Conservation (phyloP, 192 early-diverging fungal species). For the Coemansia sp. region DNA sequence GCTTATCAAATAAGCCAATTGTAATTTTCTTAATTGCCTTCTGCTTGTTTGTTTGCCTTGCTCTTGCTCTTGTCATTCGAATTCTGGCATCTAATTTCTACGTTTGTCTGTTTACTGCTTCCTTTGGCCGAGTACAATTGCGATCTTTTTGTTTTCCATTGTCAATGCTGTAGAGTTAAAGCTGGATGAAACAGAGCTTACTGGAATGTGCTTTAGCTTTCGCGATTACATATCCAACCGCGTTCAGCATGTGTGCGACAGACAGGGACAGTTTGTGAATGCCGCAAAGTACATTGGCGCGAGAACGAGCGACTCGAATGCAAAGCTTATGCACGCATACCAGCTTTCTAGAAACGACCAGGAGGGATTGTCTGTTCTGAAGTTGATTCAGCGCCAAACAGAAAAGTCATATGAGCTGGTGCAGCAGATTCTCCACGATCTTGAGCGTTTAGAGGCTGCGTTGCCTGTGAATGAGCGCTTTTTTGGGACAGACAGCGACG, state of each 20-base stretch:
- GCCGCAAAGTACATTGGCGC: conserved; percentile 37
- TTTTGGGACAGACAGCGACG: conserved; percentile 15
- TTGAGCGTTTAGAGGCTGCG: conserved; percentile 46
- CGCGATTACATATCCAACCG: conserved; percentile 46
- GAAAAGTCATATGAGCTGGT: conserved; percentile 55
- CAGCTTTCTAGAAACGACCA: conserved; percentile 42
- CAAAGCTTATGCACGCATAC: conserved; percentile 20
- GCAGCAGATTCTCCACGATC: conserved; percentile 48
- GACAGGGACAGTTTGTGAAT: conserved; percentile 32
- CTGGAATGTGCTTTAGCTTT: conserved; percentile 50
- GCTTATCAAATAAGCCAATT: not conserved
- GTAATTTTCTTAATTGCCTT: not conserved
- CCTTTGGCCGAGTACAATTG: not conserved
- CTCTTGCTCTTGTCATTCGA: not conserved
- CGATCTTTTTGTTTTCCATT: not conserved
- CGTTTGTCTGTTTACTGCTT: not conserved
- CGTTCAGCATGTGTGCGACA: conserved; percentile 38
- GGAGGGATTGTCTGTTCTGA: conserved; percentile 31
- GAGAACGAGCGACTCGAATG: conserved; percentile 28
- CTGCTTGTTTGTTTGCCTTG: conserved; percentile 1
- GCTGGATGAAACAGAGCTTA: conserved; percentile 51
- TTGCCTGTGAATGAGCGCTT: conserved; percentile 26
- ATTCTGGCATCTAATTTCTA: not conserved
- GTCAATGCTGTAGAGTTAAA: conserved; percentile 34
- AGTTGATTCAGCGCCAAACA: conserved; percentile 44